Base-by-base conservation (phyloP, 768 basidiomycete genomes). In the Tulasnella sp. region DNA sequence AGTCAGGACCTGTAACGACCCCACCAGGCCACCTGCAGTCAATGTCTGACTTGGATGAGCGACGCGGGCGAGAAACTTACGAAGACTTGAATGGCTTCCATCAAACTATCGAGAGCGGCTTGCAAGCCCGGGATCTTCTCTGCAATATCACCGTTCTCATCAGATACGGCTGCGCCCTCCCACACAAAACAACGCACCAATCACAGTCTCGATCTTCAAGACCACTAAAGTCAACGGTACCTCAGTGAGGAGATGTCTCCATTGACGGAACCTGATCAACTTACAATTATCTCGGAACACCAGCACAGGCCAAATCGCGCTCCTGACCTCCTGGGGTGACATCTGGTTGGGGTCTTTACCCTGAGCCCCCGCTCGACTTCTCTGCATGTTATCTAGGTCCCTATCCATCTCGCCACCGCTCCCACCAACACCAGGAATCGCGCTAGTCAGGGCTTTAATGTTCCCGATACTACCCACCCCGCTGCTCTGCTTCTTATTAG, bases 41-140 rank as follows among this genome's bases (percentile, higher is more conserved):
- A 40, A 39, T 29, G 49, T 7, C 4, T n/a, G 1, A 9, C 7
- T 49, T 7, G 6, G 9, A 6, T 22, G 22, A n/a, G 69, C 34
- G 36, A 70, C 25, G 8, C 37, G 15, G 19, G 69, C 29, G 22
- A 22, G 8, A 36, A 37, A 67, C 73, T 12, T 58, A 74, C 73
- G 52, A 74, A 77, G 9, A 77, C 72, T 29, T 49, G 38, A 31
- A 77, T 74, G 3, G 77, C 37, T 15, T 77, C 70, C 39, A 67
- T 77, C 34, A 77, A 52, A 25, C 29, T 58, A 6, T 96, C 93
- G 70, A 94, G 87, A 75, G 96, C 81, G 0, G 89, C 81, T 0
- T 86, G 85, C 11, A 96, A 84, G 0, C 95, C 94, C 0, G 95
- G 95, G 71, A 96, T 94, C 83, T 89, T 92, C 83, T 96, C 93